Base-by-base conservation (phyloP, 176 grass and related monocot genomes). In the Musa beccarii region DNA sequence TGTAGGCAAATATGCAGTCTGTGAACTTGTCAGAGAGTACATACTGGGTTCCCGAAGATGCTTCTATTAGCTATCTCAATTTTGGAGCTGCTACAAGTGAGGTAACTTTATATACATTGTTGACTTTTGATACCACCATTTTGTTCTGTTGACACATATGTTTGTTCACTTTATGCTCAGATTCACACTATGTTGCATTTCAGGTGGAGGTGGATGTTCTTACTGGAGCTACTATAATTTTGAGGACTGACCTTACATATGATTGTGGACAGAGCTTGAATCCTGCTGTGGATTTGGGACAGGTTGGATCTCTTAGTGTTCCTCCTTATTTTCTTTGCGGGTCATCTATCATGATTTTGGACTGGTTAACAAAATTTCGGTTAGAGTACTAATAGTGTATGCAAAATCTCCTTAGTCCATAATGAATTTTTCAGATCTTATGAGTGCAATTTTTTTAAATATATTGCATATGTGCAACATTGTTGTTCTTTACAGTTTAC, bases 201-300 rank as follows among this genome's bases (percentile, higher is more conserved):
- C 75, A 93, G 94, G 94, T 93, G 72, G 94, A 98, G 80, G 66
- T 98, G 72, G 90, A 98, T 89, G 83, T 98, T 90, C 88, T 93
- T 59, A 93, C 94, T 52, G 90, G 94, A 80, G 82, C 86, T 34
- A 87, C 82, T 75, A 93, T 78, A 8, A 86, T 98, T 89, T 57
- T 98, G 78, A 76, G 68, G 62, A 89, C 86, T 52, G 90, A 98
- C 85, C 84, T 98, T 81, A 89, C 86, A 72, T 98, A 98, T 25
- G 94, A 98, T 72, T 98, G 84, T 78, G 94, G 94, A 17, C 94
- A 86, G 80, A 98, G 94, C 69, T 89, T 98, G 85, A 97, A 97
- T 81, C 89, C 89, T 81, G 93, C 90, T 23, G 82, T 98, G 72
- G 94, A 93, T 86, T 84, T 98, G 76, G 88, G 94, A 57, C 90